Conservation (phyloP, 495 filamentous ascomycete species). For the Tuber magnatum region DNA sequence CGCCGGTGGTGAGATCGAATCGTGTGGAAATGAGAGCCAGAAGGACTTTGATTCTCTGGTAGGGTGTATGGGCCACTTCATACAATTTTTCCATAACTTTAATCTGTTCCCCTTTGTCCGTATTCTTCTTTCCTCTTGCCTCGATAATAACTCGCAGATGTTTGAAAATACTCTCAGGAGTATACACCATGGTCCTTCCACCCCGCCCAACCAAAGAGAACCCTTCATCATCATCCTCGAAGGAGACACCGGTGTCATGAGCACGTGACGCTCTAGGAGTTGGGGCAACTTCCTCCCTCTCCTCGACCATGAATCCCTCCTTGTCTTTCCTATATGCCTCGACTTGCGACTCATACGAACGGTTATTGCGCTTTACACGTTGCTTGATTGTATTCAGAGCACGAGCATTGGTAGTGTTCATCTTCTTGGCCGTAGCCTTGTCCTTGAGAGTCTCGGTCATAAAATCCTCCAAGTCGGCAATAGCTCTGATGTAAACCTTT, state of each 20-base stretch:
- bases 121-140: conserved; percentile 97
- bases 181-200: conserved; percentile 79
- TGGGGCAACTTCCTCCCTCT: conserved; percentile 59
- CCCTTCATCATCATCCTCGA: conserved; percentile 67
- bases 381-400: conserved; percentile 95
- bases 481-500: conserved; percentile 83
- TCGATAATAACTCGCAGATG: conserved; percentile 88
- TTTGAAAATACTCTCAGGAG: conserved; percentile 96
- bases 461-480: conserved; percentile 90
- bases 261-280: conserved; percentile 42
- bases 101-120: conserved; percentile 89
- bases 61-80: conserved; percentile 79
- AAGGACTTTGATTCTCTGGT: conserved; percentile 90
- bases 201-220: conserved; percentile 79
- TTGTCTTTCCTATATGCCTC: conserved; percentile 79
- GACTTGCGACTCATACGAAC: conserved; percentile 79
- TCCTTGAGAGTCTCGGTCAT: conserved; percentile 94
- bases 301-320: conserved; percentile 78
- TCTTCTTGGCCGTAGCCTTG: conserved; percentile 93
- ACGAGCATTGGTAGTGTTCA: conserved; percentile 92
- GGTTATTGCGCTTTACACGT: conserved; percentile 95
- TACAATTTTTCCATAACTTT: conserved; percentile 91
- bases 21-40: conserved; percentile 86
- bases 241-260: neutral
- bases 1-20: conserved; percentile 82